phyloP scores from a whole-genome alignment of 208 protist genomes.

The Trypanosoma conorhini region DNA sequence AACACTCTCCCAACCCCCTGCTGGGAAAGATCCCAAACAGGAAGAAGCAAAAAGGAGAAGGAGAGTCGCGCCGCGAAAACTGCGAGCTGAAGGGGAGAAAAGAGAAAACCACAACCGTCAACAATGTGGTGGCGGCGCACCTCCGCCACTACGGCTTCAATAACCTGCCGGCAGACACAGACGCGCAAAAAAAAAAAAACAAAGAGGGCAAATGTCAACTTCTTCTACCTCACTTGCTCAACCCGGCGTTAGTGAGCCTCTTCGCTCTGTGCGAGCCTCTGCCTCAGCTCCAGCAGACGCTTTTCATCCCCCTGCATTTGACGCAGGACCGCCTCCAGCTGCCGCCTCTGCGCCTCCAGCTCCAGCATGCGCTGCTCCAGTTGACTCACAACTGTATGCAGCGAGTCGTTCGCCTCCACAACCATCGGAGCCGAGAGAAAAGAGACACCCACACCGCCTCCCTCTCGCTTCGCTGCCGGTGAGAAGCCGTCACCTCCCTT shows the following conservation, averaged over 20 bases:
- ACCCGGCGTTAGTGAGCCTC: not conserved
- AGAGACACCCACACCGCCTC: not conserved
- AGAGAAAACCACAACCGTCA: not conserved
- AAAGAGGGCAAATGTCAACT: not conserved
- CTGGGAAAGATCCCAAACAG: not conserved
- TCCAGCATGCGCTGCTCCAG: slow-evolving; percentile 33
- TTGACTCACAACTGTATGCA: slow-evolving; percentile 15
- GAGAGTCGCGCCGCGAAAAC: not conserved
- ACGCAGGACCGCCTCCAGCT: slow-evolving; percentile 25
- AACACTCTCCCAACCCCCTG: not conserved
- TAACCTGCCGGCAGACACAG: no score
- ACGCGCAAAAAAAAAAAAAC: not conserved
- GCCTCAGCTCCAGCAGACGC: slow-evolving; percentile 35
- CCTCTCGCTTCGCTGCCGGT: not conserved
- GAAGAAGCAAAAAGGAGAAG: slow-evolving; percentile 7
- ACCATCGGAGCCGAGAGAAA: slow-evolving; percentile 11
- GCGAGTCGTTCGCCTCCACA: not conserved
- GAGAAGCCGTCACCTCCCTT: not conserved
- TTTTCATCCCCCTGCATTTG: slow-evolving; percentile 42
- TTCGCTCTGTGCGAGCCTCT: not conserved
- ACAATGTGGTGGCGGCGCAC: not conserved
- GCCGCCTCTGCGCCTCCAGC: slow-evolving; percentile 50
- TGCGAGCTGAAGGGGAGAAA: not conserved
- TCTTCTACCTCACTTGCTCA: no score
- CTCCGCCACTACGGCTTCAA: not conserved